A percentile compares a stretch with the other conserved stretches of the same genome.
These are phyloP conservation scores for Choanephora cucurbitarum DNA, from an alignment of 371 early-diverging fungal species.

Conservation along the genomic window DNA sequence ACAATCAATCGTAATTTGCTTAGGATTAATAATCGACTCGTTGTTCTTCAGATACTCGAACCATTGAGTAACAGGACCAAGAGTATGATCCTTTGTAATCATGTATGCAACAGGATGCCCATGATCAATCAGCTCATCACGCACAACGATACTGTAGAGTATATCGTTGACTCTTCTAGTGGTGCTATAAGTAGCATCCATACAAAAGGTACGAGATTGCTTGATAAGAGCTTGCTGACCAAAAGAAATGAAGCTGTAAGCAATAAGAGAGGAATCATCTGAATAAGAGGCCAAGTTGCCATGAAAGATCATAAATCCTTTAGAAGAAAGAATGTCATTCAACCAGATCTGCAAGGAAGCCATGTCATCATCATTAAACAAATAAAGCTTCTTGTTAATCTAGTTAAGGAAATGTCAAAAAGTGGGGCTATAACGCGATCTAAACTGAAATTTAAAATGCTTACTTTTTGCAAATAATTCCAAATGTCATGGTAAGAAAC, in stretches of 20 bases:
- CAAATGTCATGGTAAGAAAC: no score
- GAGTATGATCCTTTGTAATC: constrained; percentile 12
- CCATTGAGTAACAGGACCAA: constrained; percentile 1
- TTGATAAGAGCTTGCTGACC: no score
- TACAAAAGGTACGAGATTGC: neutral
- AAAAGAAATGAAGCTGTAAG: neutral
- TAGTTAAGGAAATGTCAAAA: no score
- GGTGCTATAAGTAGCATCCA: constrained; percentile 4
- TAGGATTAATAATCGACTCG: neutral
- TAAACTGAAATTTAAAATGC: no score
- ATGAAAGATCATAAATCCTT: neutral
- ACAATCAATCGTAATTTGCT: constrained; percentile 5
- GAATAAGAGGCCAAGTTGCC: neutral
- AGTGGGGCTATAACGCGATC: no score
- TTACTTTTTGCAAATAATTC: no score
- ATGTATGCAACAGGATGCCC: constrained; percentile 10
- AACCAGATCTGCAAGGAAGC: neutral
- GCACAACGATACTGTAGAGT: neutral
- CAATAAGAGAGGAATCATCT: neutral
- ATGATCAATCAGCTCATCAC: neutral
- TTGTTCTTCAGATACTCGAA: neutral
- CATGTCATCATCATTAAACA: neutral
- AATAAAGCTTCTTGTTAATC: neutral
- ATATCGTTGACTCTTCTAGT: neutral
- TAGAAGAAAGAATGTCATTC: neutral